These are phyloP conservation scores for Hymenoscyphus scutula DNA, from an alignment of 2,329 filamentous ascomycete genomes.

Conservation along the genomic window DNA sequence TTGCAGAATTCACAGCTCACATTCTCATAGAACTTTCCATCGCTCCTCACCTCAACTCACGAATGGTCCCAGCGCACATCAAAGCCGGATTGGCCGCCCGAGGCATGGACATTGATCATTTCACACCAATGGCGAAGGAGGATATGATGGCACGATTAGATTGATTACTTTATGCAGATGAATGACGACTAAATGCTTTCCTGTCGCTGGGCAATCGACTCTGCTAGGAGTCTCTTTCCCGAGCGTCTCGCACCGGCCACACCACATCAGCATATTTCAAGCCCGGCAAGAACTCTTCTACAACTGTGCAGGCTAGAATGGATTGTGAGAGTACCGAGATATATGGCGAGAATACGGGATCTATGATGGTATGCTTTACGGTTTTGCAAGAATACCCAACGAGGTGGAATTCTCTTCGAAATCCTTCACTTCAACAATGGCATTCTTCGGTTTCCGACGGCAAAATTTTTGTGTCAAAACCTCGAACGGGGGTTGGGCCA, in stretches of 20 bases:
- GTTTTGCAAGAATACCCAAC: conserved; percentile 35
- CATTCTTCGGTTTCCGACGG: conserved; percentile 26
- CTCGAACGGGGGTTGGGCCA: conserved; percentile 23
- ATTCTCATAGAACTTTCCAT: conserved; percentile 82
- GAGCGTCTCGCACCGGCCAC: conserved; percentile 32
- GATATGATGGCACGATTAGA: conserved; percentile 98
- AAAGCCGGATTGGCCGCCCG: conserved; percentile 69
- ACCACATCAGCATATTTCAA: conserved; percentile 31
- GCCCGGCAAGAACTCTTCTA: conserved; percentile 31
- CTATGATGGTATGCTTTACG: conserved; percentile 37
- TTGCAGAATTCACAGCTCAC: conserved; percentile 14
- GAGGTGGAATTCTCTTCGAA: conserved; percentile 29
- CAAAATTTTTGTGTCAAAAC: conserved; percentile 24
- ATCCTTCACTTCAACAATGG: conserved; percentile 17
- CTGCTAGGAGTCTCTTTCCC: conserved; percentile 29
- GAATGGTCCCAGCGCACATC: conserved; percentile 83
- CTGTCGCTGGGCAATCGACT: conserved; percentile 33
- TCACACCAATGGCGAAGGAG: conserved; percentile 85
- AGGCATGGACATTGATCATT: conserved; percentile 90
- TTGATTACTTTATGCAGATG: conserved; percentile 46
- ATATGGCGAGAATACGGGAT: conserved; percentile 32
- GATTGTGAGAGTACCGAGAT: conserved; percentile 34
- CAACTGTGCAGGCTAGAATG: conserved; percentile 29
- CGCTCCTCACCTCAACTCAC: conserved; percentile 78
- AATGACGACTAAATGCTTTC: conserved; percentile 38